A percentile compares a stretch with the other conserved stretches of the same genome.
Evolutionary conservation across 345 rosid genomes (phyloP).

Genomic region (Raphanus raphanistrum): DNA sequence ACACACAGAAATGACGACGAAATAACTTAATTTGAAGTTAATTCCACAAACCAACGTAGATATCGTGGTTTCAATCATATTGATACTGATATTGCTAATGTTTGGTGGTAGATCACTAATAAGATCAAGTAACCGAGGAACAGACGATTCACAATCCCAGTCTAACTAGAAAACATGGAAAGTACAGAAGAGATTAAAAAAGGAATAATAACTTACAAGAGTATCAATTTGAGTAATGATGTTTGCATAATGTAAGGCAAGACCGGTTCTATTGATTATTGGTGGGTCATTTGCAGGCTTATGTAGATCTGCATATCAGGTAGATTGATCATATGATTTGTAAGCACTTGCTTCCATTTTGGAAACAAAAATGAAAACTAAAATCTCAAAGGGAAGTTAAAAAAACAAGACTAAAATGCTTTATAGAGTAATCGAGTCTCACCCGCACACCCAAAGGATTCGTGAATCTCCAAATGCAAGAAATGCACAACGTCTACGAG

Average conservation of each 20-base stretch:
- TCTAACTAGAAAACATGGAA: background rate
- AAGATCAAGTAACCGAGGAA: background rate
- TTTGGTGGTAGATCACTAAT: background rate
- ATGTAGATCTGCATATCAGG: constrained; percentile 60
- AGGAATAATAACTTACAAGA: constrained; percentile 61
- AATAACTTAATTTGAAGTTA: background rate
- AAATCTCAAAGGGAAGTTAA: background rate
- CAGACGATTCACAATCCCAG: background rate
- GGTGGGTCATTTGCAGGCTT: constrained; percentile 44
- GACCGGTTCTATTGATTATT: constrained; percentile 61
- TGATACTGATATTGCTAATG: background rate
- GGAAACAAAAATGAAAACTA: constrained; percentile 3
- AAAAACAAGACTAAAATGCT: background rate
- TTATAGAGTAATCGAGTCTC: constrained; percentile 30
- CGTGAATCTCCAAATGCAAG: constrained; percentile 89
- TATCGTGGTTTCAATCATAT: background rate
- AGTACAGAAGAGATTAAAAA: constrained; percentile 6
- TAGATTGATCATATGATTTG: background rate
- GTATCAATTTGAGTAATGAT: constrained; percentile 88
- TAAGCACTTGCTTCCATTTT: background rate
- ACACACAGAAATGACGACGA: constrained; percentile 25
- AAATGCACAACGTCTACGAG: constrained; percentile 88
- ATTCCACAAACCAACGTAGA: background rate
- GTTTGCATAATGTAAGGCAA: constrained; percentile 95
- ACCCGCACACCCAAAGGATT: constrained; percentile 87